phyloP scores from a whole-genome alignment of 2,329 filamentous ascomycete genomes.

The Microcera coccophila region DNA sequence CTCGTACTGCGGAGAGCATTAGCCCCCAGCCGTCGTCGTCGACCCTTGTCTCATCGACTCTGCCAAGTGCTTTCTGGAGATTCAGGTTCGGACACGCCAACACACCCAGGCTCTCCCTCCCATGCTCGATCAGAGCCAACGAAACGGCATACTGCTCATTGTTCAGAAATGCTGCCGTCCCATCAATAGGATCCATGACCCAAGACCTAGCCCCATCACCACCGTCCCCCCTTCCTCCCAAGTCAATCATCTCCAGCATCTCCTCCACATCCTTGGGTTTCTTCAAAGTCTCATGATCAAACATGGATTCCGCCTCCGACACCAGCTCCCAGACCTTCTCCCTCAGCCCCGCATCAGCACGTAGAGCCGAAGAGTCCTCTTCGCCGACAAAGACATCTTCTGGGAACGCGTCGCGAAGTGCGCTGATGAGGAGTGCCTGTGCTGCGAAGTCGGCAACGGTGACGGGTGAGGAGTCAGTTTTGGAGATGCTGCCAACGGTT shows the following conservation, averaged over 20 bases:
- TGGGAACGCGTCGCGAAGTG: constrained; percentile 52
- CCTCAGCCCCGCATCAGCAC: constrained; percentile 44
- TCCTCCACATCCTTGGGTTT: constrained; percentile 46
- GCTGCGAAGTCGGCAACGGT: constrained; percentile 62
- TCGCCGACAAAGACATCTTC: constrained; percentile 58
- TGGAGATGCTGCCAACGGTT: constrained; percentile 49
- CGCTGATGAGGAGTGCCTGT: constrained; percentile 58
- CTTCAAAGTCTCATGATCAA: constrained; percentile 26
- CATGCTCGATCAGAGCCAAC: constrained; percentile 55
- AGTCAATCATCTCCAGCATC: constrained; percentile 59
- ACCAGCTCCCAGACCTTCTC: constrained; percentile 56
- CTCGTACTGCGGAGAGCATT: constrained; percentile 33
- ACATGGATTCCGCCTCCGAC: constrained; percentile 12
- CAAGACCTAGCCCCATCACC: constrained; percentile 45
- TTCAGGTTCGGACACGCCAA: constrained; percentile 58
- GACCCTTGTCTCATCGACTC: constrained; percentile 32
- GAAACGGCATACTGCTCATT: constrained; percentile 62
- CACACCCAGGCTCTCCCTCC: constrained; percentile 54
- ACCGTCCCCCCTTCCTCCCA: constrained; percentile 44
- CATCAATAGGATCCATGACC: constrained; percentile 63
- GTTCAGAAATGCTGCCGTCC: constrained; percentile 58
- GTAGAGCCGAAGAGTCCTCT: constrained; percentile 53
- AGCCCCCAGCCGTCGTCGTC: constrained; percentile 33
- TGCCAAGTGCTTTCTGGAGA: constrained; percentile 33
- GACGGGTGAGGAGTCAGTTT: constrained; percentile 57